phyloP scores from a whole-genome alignment of 345 rosid species.

The Aethionema arabicum region DNA sequence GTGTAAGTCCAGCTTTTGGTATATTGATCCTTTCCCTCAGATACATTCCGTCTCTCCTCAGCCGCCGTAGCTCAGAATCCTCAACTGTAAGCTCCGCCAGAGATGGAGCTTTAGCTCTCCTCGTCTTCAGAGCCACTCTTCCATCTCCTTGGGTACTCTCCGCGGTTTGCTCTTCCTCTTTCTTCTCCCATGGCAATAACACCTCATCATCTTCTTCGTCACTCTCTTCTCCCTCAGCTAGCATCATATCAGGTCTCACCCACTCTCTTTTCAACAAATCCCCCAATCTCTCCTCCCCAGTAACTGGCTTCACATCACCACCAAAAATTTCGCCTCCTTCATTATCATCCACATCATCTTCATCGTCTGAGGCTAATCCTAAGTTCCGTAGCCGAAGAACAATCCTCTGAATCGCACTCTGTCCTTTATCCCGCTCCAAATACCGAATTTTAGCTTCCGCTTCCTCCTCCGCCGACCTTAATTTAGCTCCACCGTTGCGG shows the following conservation, averaged over 20 bases:
- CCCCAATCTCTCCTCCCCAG: conserved; percentile 80
- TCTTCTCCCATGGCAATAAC: conserved; percentile 67
- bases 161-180: conserved; percentile 39
- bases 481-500: conserved; percentile 21
- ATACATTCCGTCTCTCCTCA: conserved; percentile 75
- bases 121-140: conserved; percentile 44
- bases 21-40: conserved; percentile 78
- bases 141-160: conserved; percentile 34
- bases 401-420: conserved; percentile 75
- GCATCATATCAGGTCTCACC: conserved; percentile 76
- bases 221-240: conserved; percentile 46
- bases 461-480: conserved; percentile 35
- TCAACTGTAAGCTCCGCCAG: conserved; percentile 93
- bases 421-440: conserved; percentile 47
- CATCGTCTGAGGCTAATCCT: conserved; percentile 72
- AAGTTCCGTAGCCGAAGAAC: conserved; percentile 81
- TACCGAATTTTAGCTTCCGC: conserved; percentile 34
- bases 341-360: conserved; percentile 47
- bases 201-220: conserved; percentile 42
- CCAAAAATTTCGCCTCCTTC: conserved; percentile 30
- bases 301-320: conserved; percentile 37
- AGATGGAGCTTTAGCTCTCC: conserved; percentile 64
- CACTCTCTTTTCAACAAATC: conserved; percentile 83
- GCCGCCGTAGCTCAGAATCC: conserved; percentile 77
- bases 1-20: conserved; percentile 89